Conservation (phyloP, 1,139 yeast genomes). For the Debaryomycetaceae sp. region DNA sequence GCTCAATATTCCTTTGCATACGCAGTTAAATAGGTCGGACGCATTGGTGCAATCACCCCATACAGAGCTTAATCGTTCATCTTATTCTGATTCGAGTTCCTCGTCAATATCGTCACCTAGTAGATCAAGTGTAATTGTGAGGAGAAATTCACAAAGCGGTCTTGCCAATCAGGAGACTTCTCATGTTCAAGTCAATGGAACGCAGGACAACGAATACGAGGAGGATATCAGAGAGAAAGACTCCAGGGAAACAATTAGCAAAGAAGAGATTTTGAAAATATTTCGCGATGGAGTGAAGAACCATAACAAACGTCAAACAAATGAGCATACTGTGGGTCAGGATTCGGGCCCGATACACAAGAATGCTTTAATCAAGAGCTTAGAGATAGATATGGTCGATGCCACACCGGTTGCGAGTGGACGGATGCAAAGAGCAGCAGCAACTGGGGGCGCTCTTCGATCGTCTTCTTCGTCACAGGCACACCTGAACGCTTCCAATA, state of each 20-base stretch:
- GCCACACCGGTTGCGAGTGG: conserved; percentile 4
- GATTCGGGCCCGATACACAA: background rate
- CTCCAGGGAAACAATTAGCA: conserved; percentile 14
- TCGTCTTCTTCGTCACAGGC: background rate
- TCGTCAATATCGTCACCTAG: background rate
- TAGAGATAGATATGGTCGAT: conserved; percentile 21
- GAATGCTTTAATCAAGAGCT: conserved; percentile 13
- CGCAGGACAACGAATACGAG: background rate
- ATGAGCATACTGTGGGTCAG: background rate
- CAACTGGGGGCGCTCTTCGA: conserved; percentile 7
- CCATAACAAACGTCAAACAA: conserved; percentile 10
- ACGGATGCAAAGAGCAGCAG: conserved; percentile 7
- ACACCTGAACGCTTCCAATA: background rate
- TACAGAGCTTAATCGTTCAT: background rate
- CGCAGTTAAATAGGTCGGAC: conserved; percentile 19
- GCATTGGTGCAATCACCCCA: background rate
- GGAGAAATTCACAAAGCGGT: background rate
- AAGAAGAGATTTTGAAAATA: conserved; percentile 22
- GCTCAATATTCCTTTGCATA: conserved; percentile 39
- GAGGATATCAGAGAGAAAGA: background rate
- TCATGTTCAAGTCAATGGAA: background rate
- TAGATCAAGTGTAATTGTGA: background rate
- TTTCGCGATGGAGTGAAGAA: conserved; percentile 20
- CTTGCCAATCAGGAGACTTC: background rate
- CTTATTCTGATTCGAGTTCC: conserved; percentile 1